Conservation (phyloP, 2,329 filamentous ascomycete species). For the Claviceps paspali region DNA sequence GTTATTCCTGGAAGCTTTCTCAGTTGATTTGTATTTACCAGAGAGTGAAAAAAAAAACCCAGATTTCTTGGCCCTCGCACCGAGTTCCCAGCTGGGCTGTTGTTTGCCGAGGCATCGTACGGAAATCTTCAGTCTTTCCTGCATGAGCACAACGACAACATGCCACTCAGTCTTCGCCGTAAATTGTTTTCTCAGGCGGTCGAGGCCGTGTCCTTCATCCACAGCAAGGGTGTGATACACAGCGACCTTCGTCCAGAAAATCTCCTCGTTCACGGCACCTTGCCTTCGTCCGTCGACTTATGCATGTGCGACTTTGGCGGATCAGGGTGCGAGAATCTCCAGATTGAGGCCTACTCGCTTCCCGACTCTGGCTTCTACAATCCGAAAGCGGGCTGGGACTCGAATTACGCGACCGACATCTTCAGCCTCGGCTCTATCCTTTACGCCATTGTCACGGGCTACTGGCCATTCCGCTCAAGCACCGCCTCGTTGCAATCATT, state of each 20-base stretch:
- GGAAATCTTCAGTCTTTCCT: background rate
- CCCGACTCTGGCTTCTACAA: background rate
- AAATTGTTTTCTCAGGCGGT: background rate
- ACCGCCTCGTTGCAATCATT: background rate
- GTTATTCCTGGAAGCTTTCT: background rate
- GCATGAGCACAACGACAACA: background rate
- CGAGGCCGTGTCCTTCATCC: background rate
- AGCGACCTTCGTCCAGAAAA: background rate
- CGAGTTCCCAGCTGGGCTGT: background rate
- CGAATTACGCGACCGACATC: background rate
- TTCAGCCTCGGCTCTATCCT: background rate
- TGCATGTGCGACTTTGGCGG: background rate
- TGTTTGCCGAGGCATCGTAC: background rate
- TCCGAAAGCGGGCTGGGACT: background rate
- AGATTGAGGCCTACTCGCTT: background rate
- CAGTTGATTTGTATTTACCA: background rate
- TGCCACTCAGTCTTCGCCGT: background rate
- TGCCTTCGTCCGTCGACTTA: background rate
- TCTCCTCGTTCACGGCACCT: background rate
- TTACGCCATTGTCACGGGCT: background rate
- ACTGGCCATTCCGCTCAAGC: background rate
- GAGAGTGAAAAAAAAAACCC: no score
- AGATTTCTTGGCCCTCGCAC: background rate
- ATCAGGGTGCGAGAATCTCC: background rate
- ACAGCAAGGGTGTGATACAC: background rate